Evolutionary conservation across 192 early-diverging fungal genomes (phyloP).

Genomic region (Haplosporangium gracile): DNA sequence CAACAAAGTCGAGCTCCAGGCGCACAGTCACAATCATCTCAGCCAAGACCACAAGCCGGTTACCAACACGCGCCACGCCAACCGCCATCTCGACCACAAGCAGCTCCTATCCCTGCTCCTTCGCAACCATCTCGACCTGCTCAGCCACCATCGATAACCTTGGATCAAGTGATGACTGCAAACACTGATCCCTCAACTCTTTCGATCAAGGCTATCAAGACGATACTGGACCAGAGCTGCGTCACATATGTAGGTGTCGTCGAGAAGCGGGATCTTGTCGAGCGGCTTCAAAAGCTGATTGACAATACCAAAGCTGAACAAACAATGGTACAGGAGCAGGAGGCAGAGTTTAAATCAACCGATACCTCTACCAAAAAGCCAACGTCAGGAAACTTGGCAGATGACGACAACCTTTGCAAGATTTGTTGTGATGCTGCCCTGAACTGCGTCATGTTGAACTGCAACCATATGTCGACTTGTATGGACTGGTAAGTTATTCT

Average conservation of each 20-base stretch:
- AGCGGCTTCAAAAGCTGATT: conserved; percentile 72
- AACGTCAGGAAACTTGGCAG: conserved; percentile 1
- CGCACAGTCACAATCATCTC: neutral
- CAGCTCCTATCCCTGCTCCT: neutral
- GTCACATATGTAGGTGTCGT: conserved; percentile 78
- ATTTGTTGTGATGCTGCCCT: conserved; percentile 85
- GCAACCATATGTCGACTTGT: conserved; percentile 89
- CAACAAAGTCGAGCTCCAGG: neutral
- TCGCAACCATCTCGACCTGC: conserved; percentile 11
- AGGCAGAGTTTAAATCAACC: conserved; percentile 16
- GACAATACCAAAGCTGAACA: conserved; percentile 63
- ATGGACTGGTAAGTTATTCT: conserved; percentile 77
- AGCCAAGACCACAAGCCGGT: neutral
- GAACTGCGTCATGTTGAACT: conserved; percentile 89
- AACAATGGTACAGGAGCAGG: conserved; percentile 63
- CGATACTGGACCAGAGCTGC: conserved; percentile 70
- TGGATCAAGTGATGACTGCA: conserved; percentile 54
- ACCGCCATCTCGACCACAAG: neutral
- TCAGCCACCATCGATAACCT: conserved; percentile 21
- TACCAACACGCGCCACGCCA: neutral
- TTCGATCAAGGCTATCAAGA: conserved; percentile 77
- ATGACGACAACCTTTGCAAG: conserved; percentile 81
- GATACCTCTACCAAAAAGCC: conserved; percentile 16
- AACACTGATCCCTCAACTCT: conserved; percentile 68
- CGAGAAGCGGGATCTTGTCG: conserved; percentile 83